Base-by-base conservation (phyloP, 192 early-diverging fungal species). In the Dispira simplex region DNA sequence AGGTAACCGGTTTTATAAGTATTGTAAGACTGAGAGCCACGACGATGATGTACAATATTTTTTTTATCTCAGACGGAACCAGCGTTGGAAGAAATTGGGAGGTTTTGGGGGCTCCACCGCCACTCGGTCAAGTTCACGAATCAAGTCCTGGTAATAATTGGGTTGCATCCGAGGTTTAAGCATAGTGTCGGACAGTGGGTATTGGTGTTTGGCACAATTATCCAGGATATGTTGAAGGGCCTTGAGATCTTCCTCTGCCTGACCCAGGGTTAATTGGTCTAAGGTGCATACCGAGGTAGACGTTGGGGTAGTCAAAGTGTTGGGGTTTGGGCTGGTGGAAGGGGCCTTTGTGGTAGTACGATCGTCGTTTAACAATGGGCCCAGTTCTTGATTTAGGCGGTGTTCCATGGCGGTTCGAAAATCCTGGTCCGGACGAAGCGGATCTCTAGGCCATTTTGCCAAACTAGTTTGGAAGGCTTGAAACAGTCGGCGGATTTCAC, bases 391-490 rank as follows among this genome's bases (percentile, higher is more conserved):
- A 14, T 27, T 13, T n/a, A 60, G 14, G 58, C 58, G 58, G 9
- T 60, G 58, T 18, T 27, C 44, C 27, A 60, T 28, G 12, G 12
- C 27, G 9, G 58, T 60, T 16, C 18, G 32, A 16, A 60, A 60
- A 21, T 60, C 58, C 18, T 60, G 58, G 21, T 60, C 58, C 12
- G 39, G 10, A 13, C 58, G 58, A 14, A 60, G 26, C 8, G 58
- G 58, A 60, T 60, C 58, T 44, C 44, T 60, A 5, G 58, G 58
- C 58, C 58, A 60, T 10, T 44, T 28, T 16, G 32, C 58, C 12
- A 44, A 11, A 16, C n/a, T 2, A 5, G 11, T 44, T 44, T 18
- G 25, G 14, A 60, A 43, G 9, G 12, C 14, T 18, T 44, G 11
- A 32, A 44, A 60, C 25, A 60, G 12, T 8, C 32, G 58, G 10